These are phyloP conservation scores for Xerocomus nothofagi DNA, from an alignment of 1,284 basidiomycete genomes.

Conservation along the genomic window DNA sequence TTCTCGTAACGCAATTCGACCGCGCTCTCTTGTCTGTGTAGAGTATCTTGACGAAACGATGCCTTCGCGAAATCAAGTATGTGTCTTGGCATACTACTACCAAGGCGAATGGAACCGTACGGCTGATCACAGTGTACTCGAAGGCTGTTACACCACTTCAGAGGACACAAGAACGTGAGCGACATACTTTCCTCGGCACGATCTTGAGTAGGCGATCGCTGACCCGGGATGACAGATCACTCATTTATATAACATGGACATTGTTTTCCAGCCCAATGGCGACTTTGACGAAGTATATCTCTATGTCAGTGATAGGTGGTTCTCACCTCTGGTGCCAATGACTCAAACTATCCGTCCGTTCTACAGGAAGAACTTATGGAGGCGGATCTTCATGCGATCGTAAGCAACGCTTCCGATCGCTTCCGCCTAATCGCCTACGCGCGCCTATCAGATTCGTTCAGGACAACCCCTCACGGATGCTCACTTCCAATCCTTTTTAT, in stretches of 20 bases:
- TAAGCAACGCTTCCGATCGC: conserved; percentile 33
- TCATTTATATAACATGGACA: conserved; percentile 96
- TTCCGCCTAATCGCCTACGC: conserved; percentile 1
- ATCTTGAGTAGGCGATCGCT: conserved; percentile 4
- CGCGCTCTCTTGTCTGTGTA: conserved; percentile 32
- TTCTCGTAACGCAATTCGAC: background rate
- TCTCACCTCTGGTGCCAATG: background rate
- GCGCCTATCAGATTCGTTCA: conserved; percentile 77
- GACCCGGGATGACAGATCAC: conserved; percentile 59
- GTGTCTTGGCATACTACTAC: conserved; percentile 29
- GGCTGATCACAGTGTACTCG: conserved; percentile 9
- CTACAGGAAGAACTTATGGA: conserved; percentile 96
- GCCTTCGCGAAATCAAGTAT: conserved; percentile 89
- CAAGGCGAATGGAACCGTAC: background rate
- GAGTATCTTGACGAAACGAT: conserved; percentile 94
- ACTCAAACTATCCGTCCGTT: background rate
- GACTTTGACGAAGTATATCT: conserved; percentile 96
- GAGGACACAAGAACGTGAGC: conserved; percentile 92
- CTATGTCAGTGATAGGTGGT: conserved; percentile 56
- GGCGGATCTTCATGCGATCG: conserved; percentile 98
- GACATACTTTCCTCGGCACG: conserved; percentile 9
- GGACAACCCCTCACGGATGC: conserved; percentile 97
- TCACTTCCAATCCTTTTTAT: conserved; percentile 98
- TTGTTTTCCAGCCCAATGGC: conserved; percentile 84
- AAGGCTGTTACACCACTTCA: conserved; percentile 91